phyloP scores from a whole-genome alignment of 306 rosid genomes.

The Cucurbita maxima region DNA sequence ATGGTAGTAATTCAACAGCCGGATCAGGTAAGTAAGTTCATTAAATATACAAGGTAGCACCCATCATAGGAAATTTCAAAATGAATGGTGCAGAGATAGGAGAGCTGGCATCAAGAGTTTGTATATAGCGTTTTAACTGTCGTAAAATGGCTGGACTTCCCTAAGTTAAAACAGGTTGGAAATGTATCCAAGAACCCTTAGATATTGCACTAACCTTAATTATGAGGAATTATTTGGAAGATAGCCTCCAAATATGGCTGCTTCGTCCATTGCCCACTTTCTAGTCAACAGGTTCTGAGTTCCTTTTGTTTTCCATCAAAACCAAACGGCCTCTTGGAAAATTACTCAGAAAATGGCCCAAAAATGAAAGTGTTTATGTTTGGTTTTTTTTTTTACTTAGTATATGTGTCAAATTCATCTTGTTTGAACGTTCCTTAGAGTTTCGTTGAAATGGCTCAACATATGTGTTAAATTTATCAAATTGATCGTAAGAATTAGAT shows the following conservation, averaged over 20 bases:
- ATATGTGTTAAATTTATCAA: too few species aligned
- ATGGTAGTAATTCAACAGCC: background rate
- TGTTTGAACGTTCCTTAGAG: too few species aligned
- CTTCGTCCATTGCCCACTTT: background rate
- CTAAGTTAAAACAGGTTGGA: background rate
- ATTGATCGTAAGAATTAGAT: too few species aligned
- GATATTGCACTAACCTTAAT: slow-evolving; percentile 1
- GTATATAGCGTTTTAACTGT: background rate
- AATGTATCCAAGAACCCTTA: background rate
- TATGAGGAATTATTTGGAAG: background rate
- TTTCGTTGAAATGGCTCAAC: too few species aligned
- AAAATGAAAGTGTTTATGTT: too few species aligned
- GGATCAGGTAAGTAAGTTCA: background rate
- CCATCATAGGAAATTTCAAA: background rate
- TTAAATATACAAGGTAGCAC: background rate
- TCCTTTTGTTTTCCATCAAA: too few species aligned
- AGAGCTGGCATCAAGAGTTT: background rate
- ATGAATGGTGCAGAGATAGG: background rate
- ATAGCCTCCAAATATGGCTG: background rate
- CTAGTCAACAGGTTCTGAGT: too few species aligned
- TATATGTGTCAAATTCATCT: too few species aligned
- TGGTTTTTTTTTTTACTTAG: too few species aligned
- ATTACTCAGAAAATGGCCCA: too few species aligned
- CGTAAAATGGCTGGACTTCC: background rate
- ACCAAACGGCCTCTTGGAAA: too few species aligned